These are phyloP conservation scores for Penicillium nordicum DNA, from an alignment of 2,329 filamentous ascomycete genomes.

Conservation along the genomic window DNA sequence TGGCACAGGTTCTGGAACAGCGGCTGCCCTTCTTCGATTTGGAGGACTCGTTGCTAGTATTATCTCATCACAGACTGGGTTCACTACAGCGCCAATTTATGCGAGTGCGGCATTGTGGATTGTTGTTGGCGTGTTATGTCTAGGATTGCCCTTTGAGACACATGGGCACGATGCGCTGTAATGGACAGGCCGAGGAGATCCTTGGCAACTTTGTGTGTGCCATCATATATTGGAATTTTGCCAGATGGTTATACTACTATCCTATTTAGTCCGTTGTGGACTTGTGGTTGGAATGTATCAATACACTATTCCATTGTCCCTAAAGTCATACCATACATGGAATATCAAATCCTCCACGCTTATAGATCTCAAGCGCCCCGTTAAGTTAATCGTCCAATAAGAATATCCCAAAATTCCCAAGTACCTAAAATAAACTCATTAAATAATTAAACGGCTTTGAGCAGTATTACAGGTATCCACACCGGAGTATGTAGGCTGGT, in stretches of 20 bases:
- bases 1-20: conserved; percentile 29
- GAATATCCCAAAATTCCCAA: too few relatives aligned
- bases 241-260: not conserved
- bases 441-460: not conserved
- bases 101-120: conserved; percentile 47
- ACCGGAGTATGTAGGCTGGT: not conserved
- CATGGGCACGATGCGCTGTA: conserved; percentile 30
- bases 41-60: conserved; percentile 43
- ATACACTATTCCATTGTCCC: not conserved
- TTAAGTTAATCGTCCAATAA: not conserved
- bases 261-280: not conserved
- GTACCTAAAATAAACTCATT: not conserved
- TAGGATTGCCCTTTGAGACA: conserved; percentile 47
- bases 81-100: conserved; percentile 46
- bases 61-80: conserved; percentile 44
- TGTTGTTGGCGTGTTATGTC: conserved; percentile 40
- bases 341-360: not conserved
- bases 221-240: not conserved
- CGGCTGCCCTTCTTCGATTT: conserved; percentile 30
- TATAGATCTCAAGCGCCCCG: not conserved
- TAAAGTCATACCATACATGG: not conserved
- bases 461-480: not conserved
- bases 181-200: not conserved
- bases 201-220: not conserved
- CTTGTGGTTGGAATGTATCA: not conserved